Evolutionary conservation across 768 basidiomycete species (phyloP).

Genomic region (Wakefieldia striispora): DNA sequence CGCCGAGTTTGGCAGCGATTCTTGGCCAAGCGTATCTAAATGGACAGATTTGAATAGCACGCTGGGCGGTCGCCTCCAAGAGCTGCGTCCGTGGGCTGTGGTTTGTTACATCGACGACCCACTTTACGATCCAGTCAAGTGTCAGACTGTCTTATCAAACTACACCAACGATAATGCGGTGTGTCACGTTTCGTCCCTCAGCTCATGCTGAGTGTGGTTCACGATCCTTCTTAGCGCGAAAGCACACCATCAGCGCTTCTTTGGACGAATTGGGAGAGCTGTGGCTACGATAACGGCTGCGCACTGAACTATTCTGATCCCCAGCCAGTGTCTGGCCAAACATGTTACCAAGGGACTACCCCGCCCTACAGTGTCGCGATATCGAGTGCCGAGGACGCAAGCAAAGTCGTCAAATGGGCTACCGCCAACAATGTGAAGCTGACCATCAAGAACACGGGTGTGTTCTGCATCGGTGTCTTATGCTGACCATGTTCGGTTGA

Average conservation of each 20-base stretch:
- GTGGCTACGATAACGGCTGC: constrained; percentile 16
- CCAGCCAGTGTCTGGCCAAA: constrained; percentile 7
- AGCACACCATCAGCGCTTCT: constrained; percentile 16
- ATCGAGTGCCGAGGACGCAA: constrained; percentile 19
- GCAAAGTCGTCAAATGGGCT: constrained; percentile 19
- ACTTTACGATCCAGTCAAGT: constrained; percentile 13
- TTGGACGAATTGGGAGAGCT: constrained; percentile 25
- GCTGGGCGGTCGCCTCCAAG: constrained; percentile 14
- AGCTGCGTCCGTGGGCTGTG: constrained; percentile 23
- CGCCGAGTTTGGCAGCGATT: too few species aligned
- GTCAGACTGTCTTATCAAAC: constrained; percentile 9
- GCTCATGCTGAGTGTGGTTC: background rate
- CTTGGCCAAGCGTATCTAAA: constrained; percentile 7
- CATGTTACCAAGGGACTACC: constrained; percentile 20
- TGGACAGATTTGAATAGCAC: constrained; percentile 17
- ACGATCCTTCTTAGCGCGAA: constrained; percentile 15
- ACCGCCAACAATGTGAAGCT: constrained; percentile 19
- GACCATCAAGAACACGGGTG: constrained; percentile 25
- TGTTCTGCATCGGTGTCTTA: background rate
- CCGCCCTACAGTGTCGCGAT: constrained; percentile 22
- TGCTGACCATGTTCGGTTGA: background rate
- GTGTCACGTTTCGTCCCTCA: background rate
- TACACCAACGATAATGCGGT: constrained; percentile 18
- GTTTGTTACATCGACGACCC: constrained; percentile 21
- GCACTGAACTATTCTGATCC: constrained; percentile 18